phyloP scores from a whole-genome alignment of 768 basidiomycete species.

The Neoboletus magnificus region DNA sequence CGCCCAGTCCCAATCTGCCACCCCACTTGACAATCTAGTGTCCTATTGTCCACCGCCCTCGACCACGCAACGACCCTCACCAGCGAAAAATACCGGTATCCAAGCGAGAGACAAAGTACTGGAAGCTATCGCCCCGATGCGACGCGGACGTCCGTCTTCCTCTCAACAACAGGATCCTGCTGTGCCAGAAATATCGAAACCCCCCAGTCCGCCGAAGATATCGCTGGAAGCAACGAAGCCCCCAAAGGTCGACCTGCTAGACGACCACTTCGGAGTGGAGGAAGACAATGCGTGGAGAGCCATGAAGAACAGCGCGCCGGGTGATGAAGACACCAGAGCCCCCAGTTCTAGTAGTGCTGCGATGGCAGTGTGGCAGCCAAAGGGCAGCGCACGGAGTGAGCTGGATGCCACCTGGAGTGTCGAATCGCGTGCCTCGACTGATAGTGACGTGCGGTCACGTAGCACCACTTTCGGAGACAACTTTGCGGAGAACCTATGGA shows the following conservation, averaged over 20 bases:
- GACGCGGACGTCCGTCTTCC: conserved; percentile 58
- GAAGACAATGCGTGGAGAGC: conserved; percentile 51
- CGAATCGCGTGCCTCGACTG: conserved; percentile 24
- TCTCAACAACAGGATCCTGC: conserved; percentile 35
- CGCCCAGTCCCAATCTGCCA: conserved; percentile 26
- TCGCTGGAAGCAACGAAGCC: conserved; percentile 13
- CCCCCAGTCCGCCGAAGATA: conserved; percentile 20
- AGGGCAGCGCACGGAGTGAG: conserved; percentile 16
- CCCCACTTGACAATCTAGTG: conserved; percentile 38
- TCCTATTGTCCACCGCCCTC: conserved; percentile 34
- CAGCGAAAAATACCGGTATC: conserved; percentile 46
- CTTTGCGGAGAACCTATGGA: conserved; percentile 57
- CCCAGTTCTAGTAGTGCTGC: conserved; percentile 28
- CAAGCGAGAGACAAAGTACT: conserved; percentile 75
- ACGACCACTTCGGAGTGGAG: conserved; percentile 36
- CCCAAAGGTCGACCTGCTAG: conserved; percentile 33
- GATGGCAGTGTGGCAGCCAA: conserved; percentile 29
- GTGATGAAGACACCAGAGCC: conserved; percentile 11
- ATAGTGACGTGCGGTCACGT: conserved; percentile 23
- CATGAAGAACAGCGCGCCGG: conserved; percentile 24
- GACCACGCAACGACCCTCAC: conserved; percentile 14
- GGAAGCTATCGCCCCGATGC: conserved; percentile 78
- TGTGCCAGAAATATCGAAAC: conserved; percentile 33
- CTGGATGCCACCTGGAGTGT: conserved; percentile 43
- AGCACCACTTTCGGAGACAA: conserved; percentile 58